Conservation (phyloP, 2,329 filamentous ascomycete genomes). For the Colletotrichum nymphaeae region DNA sequence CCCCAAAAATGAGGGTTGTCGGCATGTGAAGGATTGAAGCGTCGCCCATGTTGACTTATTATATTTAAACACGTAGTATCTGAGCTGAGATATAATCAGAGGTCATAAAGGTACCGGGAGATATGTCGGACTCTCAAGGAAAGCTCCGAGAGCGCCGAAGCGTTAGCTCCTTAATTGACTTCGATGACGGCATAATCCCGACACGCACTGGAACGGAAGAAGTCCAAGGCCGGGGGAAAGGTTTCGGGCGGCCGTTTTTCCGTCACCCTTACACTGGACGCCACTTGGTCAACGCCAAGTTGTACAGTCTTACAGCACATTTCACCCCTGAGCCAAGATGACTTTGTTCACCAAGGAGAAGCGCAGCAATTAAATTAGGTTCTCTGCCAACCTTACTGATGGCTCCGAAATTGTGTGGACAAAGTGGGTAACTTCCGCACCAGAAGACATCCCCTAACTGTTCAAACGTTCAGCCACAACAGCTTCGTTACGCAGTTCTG, state of each 20-base stretch:
- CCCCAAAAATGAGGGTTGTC: conserved; percentile 41
- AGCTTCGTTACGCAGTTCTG: background rate
- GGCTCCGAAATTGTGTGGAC: too few species aligned
- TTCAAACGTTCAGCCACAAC: too few species aligned
- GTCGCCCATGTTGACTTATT: conserved; percentile 31
- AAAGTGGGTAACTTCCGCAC: too few species aligned
- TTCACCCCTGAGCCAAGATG: background rate
- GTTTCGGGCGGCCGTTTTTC: background rate
- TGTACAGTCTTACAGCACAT: background rate
- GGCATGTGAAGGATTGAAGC: conserved; percentile 38
- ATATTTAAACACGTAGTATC: background rate
- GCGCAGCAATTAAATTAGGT: background rate
- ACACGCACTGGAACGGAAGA: conserved; percentile 16
- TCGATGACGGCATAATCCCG: conserved; percentile 28
- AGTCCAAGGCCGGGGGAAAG: background rate
- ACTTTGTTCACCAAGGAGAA: background rate
- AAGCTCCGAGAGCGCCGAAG: background rate
- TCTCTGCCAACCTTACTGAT: background rate
- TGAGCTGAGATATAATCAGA: background rate
- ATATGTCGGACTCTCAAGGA: background rate
- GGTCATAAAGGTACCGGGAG: background rate
- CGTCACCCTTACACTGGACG: background rate
- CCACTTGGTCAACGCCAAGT: background rate
- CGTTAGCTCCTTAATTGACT: background rate
- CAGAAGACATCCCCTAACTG: background rate